Base-by-base conservation (phyloP, 2,329 filamentous ascomycete genomes). In the Curvularia hawaiiensis region DNA sequence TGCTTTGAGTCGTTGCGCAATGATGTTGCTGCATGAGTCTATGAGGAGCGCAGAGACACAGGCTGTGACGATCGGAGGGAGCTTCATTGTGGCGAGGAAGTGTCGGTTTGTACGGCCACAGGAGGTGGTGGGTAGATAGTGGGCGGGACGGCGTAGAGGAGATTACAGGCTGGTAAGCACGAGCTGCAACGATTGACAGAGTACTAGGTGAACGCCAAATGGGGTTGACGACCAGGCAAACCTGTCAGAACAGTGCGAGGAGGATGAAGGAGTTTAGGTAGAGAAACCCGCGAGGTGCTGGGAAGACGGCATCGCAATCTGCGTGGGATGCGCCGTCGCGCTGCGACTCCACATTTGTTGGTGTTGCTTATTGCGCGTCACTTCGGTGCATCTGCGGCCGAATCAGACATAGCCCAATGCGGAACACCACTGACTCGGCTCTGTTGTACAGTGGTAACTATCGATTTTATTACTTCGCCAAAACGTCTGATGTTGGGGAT, bases 11-110 rank as follows among this genome's bases (percentile, higher is more conserved):
- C 70, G 64, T 50, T 77, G 74, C 10, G 74, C 75, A 56, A 75
- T 74, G 30, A 76, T 39, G 61, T 77, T 77, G 59, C 74, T 76
- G 56, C 66, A 71, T 35, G 70, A 75, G 47, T 75, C 73, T 53
- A 77, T 75, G 11, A 62, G 58, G 52, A 76, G 68, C 30, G 75
- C 74, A 45, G 70, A 69, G 39, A 72, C 63, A 60, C 72, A 76
- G 24, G 72, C 65, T n/a, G 69, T 63, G 3, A 70, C 63, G 44
- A 75, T 69, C 16, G 73, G 72, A 10, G 72, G 70, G 28, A 73
- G 70, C 56, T 68, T 70, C 65, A 70, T 73, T 28, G 39, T 54
- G 28, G 50, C 28, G 44, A 31, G 16, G 18, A 18, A 26, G 44
- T 20, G 28, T 49, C 18, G 26, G 35, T 9, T 47, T 56, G 26